Conservation (phyloP, 1,284 basidiomycete genomes). For the Ustilago tritici region DNA sequence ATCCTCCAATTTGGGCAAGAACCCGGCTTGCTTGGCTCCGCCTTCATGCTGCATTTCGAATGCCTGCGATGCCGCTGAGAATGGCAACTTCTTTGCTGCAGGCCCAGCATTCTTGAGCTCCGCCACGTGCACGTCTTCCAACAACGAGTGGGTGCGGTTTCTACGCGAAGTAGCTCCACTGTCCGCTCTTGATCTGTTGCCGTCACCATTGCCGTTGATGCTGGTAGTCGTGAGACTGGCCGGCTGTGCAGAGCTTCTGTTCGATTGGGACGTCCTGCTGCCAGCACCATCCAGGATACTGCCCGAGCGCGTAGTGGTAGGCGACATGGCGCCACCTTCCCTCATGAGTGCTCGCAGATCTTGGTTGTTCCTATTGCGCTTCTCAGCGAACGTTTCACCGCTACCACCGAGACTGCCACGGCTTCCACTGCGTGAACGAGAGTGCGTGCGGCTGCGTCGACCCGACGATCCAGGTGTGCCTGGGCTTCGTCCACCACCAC, state of each 20-base stretch:
- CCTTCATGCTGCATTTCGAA: slow-evolving; percentile 52
- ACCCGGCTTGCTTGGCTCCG: slow-evolving; percentile 27
- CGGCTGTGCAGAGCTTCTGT: slow-evolving; percentile 33
- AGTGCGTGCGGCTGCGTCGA: slow-evolving; percentile 45
- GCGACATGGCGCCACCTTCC: slow-evolving; percentile 56
- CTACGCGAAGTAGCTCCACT: slow-evolving; percentile 29
- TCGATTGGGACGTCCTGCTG: slow-evolving; percentile 19
- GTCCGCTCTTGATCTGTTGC: slow-evolving; percentile 1
- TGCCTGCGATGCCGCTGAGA: slow-evolving; percentile 48
- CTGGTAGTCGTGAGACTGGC: slow-evolving; percentile 31
- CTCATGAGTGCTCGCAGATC: slow-evolving; percentile 58
- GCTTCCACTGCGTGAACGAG: slow-evolving; percentile 55
- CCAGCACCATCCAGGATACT: slow-evolving; percentile 30
- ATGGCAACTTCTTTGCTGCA: slow-evolving; percentile 45
- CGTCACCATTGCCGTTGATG: slow-evolving; percentile 24
- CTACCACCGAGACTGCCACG: slow-evolving; percentile 38
- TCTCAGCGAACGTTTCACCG: slow-evolving; percentile 62
- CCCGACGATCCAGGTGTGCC: slow-evolving; percentile 40
- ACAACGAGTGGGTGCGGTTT: slow-evolving; percentile 52
- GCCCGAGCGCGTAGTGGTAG: slow-evolving; percentile 26
- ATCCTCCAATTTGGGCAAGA: slow-evolving; percentile 37
- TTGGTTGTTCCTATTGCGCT: slow-evolving; percentile 58
- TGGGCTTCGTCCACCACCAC: slow-evolving; percentile 43
- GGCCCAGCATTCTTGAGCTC: slow-evolving; percentile 50
- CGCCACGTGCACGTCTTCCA: slow-evolving; percentile 48